Evolutionary conservation across 2,329 filamentous ascomycete genomes (phyloP).

Genomic region (Diaporthe nobilis): DNA sequence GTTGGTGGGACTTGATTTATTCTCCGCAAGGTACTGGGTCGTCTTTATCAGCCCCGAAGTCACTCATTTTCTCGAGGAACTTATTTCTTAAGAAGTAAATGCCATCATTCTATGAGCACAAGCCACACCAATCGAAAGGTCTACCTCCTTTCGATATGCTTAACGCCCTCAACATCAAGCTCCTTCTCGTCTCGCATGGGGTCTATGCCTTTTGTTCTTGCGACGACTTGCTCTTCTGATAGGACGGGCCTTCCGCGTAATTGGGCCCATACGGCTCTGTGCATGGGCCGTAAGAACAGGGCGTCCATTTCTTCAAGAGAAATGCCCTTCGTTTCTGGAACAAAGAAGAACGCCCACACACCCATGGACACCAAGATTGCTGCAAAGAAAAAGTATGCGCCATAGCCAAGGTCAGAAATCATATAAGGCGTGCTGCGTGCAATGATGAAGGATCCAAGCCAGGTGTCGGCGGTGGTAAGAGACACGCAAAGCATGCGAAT

Average conservation of each 20-base stretch:
- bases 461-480: slow-evolving; percentile 14
- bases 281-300: slow-evolving; percentile 43
- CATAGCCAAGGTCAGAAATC: slow-evolving; percentile 20
- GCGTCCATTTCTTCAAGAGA: slow-evolving; percentile 49
- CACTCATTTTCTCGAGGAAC: neutral
- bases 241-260: slow-evolving; percentile 1
- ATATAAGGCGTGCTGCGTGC: slow-evolving; percentile 19
- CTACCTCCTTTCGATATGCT: slow-evolving; percentile 13
- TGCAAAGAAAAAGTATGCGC: slow-evolving; percentile 26
- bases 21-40: neutral
- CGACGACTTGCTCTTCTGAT: slow-evolving; percentile 12
- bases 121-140: neutral
- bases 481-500: slow-evolving; percentile 23
- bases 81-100: neutral
- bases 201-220: slow-evolving; percentile 16
- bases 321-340: slow-evolving; percentile 73
- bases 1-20: slow-evolving; percentile 7
- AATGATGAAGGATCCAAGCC: slow-evolving; percentile 20
- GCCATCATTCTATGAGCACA: neutral
- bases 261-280: slow-evolving; percentile 22
- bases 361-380: slow-evolving; percentile 18
- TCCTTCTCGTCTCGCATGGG: slow-evolving; percentile 9
- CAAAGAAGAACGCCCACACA: slow-evolving; percentile 67
- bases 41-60: neutral
- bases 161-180: slow-evolving; percentile 9